Base-by-base conservation (phyloP, 139 green algal species). In the Haematococcus lacustris region DNA sequence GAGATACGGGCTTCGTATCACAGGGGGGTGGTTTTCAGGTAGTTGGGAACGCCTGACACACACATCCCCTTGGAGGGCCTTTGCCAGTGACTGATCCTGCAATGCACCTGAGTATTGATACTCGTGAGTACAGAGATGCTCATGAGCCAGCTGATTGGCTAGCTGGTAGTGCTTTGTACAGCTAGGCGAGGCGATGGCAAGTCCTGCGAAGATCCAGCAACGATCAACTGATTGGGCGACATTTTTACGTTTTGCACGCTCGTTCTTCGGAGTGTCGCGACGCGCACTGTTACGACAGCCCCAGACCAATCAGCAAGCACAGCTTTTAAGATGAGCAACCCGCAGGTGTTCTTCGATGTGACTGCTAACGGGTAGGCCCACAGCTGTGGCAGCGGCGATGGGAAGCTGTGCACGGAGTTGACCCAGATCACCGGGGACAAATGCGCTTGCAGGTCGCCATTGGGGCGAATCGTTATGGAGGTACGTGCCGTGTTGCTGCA, bases 381-480 rank as follows among this genome's bases (percentile, higher is more conserved):
- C 30, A 51, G 17, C 7, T 51, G 41, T 28, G 13, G 28, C 64
- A 70, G 13, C 28, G 7, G 7, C 64, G 35, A 28, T 70, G 64
- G 30, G 33, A 13, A 13, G 53, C 9, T 32, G 26, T 51, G 33
- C 38, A 53, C 9, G 65, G 7, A 51, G 7, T 51, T 25, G 17
- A 35, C 9, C n/a, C 28, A 17, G 13, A 13, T 66, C 59, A 38
- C 59, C 17, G 21, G 17, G 21, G 17, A 6, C 59, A 35, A 13
- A 26, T 34, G 59, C 59, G 30, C n/a, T 17, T 34, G 59, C 26
- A 66, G 74, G 51, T 64, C 74, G 38, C 83, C 84, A 1, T 59
- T 97, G 7, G 93, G 93, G 33, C 84, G 92, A 37, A 89, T 97
- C 28, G 82, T 87, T 34, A 93, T 97, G 68, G 85, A 92, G 78